These are phyloP conservation scores for Posidonia australis DNA, from an alignment of 106 monocot genomes.

Conservation along the genomic window DNA sequence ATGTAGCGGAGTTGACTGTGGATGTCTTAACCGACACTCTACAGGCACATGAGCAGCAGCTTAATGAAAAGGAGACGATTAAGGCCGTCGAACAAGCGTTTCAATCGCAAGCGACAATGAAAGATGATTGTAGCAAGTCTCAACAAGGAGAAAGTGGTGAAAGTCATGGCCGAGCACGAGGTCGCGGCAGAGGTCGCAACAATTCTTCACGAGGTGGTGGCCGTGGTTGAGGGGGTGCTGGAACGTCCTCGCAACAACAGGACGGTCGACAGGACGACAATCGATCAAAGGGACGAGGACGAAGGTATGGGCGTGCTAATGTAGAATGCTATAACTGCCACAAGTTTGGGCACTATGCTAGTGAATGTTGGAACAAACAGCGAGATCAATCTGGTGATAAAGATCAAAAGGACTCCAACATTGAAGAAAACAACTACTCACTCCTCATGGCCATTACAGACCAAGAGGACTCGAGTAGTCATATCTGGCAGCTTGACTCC, in stretches of 20 bases:
- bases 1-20: background rate
- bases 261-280: too few species aligned
- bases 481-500: constrained; percentile 5
- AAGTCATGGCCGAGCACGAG: background rate
- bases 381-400: background rate
- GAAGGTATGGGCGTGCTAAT: background rate
- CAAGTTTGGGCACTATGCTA: constrained; percentile 1
- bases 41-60: constrained; percentile 8
- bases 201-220: background rate
- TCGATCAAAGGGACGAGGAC: too few species aligned
- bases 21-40: constrained; percentile 10
- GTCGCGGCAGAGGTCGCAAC: background rate
- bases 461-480: background rate
- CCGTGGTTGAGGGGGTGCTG: too few species aligned
- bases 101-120: background rate
- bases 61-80: background rate
- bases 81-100: too few species aligned
- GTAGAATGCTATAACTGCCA: constrained; percentile 1
- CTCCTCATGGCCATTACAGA: background rate
- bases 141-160: background rate
- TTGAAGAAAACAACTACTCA: too few species aligned
- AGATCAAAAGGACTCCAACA: too few species aligned
- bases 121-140: background rate
- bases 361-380: background rate
- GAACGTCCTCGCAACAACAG: too few species aligned